Evolutionary conservation across 306 rosid genomes (phyloP).

Genomic region (Ammopiptanthus mongolicus): DNA sequence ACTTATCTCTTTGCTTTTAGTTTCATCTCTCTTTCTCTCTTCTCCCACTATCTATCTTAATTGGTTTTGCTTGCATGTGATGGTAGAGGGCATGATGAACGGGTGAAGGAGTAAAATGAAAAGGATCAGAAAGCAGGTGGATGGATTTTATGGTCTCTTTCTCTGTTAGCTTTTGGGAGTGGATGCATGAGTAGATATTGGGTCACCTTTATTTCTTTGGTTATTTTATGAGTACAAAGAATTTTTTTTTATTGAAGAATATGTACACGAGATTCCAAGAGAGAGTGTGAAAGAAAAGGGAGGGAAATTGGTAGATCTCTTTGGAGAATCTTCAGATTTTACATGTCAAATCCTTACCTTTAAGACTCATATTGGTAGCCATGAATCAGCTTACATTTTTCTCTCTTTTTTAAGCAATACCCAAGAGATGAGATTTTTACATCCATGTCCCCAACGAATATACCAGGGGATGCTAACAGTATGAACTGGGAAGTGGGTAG

Average conservation of each 20-base stretch:
- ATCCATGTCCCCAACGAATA: constrained; percentile 20
- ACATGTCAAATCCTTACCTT: constrained; percentile 33
- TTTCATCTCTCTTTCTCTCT: background rate
- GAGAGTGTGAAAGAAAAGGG: background rate
- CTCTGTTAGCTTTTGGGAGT: constrained; percentile 36
- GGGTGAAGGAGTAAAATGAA: background rate
- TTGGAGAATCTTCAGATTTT: constrained; percentile 36
- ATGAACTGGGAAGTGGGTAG: background rate
- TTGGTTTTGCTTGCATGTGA: constrained; percentile 29
- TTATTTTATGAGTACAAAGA: constrained; percentile 8
- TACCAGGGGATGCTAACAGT: constrained; percentile 5
- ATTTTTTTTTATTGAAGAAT: constrained; percentile 23
- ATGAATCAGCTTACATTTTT: constrained; percentile 20
- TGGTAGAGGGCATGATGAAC: background rate
- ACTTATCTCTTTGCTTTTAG: constrained; percentile 20
- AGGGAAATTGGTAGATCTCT: constrained; percentile 14
- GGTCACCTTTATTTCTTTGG: constrained; percentile 30
- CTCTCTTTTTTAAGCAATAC: constrained; percentile 14
- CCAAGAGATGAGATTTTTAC: constrained; percentile 17
- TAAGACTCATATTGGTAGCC: constrained; percentile 25
- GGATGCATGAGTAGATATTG: constrained; percentile 42
- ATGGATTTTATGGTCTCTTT: constrained; percentile 19
- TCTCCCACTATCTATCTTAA: constrained; percentile 11
- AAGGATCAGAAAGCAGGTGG: constrained; percentile 4
- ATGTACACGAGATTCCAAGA: constrained; percentile 33